phyloP scores from a whole-genome alignment of 768 basidiomycete genomes.

The Lentinus tigrinus region DNA sequence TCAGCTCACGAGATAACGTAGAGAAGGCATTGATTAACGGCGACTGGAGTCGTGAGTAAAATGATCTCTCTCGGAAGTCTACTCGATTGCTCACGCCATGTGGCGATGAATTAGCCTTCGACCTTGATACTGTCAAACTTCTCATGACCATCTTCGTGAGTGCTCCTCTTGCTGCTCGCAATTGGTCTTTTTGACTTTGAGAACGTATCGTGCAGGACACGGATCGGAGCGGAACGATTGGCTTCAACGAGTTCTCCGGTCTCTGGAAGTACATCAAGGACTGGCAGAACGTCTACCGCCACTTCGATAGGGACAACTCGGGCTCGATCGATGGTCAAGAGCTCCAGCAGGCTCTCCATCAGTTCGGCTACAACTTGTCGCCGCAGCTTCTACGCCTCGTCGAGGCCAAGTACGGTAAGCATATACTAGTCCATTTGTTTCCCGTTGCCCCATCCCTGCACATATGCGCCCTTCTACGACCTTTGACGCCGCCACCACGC shows the following conservation, averaged over 20 bases:
- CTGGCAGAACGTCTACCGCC: conserved; percentile 82
- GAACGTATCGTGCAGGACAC: conserved; percentile 44
- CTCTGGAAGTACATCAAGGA: conserved; percentile 88
- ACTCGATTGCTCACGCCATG: background rate
- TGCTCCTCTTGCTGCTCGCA: background rate
- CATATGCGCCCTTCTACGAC: background rate
- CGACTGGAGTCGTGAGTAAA: conserved; percentile 70
- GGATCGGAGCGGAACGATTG: conserved; percentile 76
- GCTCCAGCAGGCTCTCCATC: conserved; percentile 63
- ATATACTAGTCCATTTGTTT: background rate
- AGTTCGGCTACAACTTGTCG: conserved; percentile 77
- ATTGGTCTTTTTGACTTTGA: background rate
- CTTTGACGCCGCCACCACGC: no score
- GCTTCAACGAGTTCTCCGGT: conserved; percentile 78
- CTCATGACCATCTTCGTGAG: conserved; percentile 80
- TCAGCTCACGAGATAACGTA: conserved; percentile 12
- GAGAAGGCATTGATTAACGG: conserved; percentile 54
- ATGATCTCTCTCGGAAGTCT: background rate
- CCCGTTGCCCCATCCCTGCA: background rate
- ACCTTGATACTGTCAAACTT: conserved; percentile 83
- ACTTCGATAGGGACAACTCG: conserved; percentile 82
- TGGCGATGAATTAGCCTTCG: conserved; percentile 54
- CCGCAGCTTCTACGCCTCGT: conserved; percentile 65
- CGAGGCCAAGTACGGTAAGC: conserved; percentile 77
- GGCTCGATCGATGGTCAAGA: conserved; percentile 75